Evolutionary conservation across 2,329 filamentous ascomycete genomes (phyloP).

Genomic region (Nemania serpens): DNA sequence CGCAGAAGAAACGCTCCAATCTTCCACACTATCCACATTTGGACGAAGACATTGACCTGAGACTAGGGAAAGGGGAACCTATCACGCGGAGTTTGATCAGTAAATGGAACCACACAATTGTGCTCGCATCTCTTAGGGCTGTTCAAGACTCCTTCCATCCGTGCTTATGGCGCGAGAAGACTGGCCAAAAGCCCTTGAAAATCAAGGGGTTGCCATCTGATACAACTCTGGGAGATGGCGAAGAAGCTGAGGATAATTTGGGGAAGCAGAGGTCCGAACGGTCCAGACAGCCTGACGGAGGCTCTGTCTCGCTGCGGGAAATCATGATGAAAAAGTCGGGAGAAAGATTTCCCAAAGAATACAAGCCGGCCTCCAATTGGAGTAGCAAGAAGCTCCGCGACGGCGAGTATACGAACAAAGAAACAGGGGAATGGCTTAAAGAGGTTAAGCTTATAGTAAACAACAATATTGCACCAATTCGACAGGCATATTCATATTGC

Average conservation of each 20-base stretch:
- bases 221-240: no score
- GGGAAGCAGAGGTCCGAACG: neutral
- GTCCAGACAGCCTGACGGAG: neutral
- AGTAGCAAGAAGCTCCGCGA: neutral
- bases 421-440: neutral
- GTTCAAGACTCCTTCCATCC: conserved; percentile 1
- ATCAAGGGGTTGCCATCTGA: no score
- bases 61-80: neutral
- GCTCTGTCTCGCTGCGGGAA: neutral
- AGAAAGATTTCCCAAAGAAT: neutral
- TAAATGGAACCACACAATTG: conserved; percentile 11
- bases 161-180: neutral
- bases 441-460: neutral
- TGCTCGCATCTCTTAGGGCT: neutral
- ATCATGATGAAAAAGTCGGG: neutral
- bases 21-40: neutral
- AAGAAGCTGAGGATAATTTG: neutral
- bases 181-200: no score
- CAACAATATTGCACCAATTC: neutral
- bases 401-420: neutral
- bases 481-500: neutral
- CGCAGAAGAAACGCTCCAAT: neutral
- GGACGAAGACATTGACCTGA: neutral
- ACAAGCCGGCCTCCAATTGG: neutral
- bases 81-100: neutral